Base-by-base conservation (phyloP, 163 green algal genomes). In the Smithsoniella earleae region DNA sequence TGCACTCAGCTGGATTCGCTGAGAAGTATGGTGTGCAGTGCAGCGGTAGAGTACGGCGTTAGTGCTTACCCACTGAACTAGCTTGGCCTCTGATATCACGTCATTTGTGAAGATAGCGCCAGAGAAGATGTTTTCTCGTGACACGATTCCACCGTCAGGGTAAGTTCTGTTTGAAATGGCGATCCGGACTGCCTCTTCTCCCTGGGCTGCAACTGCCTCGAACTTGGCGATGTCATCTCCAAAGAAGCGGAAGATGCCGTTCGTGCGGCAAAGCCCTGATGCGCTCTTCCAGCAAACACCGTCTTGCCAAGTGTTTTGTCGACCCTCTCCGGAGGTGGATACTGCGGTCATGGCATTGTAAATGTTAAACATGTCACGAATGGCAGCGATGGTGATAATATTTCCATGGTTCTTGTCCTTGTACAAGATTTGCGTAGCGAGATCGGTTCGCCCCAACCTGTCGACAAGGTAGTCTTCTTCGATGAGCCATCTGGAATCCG, bases 251-350 rank as follows among this genome's bases (percentile, higher is more conserved):
- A 65, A 27, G 52, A 30, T 22, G 18, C 52, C 52, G 52, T n/a
- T 36, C 18, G 20, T 30, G 8, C 52, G 8, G 52, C 16, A 20
- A n/a, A 65, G 52, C 40, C 16, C 16, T 0, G 10, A 20, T 27
- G 52, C 52, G 20, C 20, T 30, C 22, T 65, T 65, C 52, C 52
- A 65, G 52, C 52, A 65, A 22, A 65, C 31, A 16, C 52, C 52
- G 16, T 65, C 22, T 8, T n/a, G 8, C 52, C 52, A 65, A 8
- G 52, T 65, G 52, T 20, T 13, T 49, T 10, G 10, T 22, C 22
- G 20, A 18, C 52, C 10, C 20, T 65, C 52, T 30, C 22, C 22
- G 8, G 52, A 36, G 44, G 20, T 54, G 44, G 10, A 28, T 8
- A 65, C 16, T 10, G 20, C 22, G 28, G 52, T 16, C 52, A 65